Evolutionary conservation across 306 rosid species (phyloP), one percentile per base, ranked within the genome.

Genomic region (Pyrus pyrifolia): DNA sequence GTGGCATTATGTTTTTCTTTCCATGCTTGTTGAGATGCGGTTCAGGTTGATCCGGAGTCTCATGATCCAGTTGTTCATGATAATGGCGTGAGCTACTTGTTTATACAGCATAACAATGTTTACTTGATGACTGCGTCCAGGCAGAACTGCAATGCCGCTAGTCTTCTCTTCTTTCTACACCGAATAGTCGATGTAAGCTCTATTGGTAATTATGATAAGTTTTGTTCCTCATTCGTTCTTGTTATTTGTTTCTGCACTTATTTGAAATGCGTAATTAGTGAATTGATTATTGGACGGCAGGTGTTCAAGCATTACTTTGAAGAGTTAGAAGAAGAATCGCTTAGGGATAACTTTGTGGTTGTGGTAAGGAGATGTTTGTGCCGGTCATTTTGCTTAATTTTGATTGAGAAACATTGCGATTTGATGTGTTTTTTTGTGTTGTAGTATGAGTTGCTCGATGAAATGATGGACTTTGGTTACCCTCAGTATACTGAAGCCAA

Each of bases 101-200:
- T 91, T 81, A 83, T 96, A 78, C 99, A 96, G 86, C 99, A 96
- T 78, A 96, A 91, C 78, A 95, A 96, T 81, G 91, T 96, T 65
- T 96, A 84, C 89, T 86, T 96, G 77, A 91, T 96, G 97, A 69
- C 81, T 12, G 99, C 99, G 17, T 87, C 99, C 23, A 81, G 99
- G 82, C 98, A 96, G 86, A 96, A 96, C 70, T 92, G 99, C 86
- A 96, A 96, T 87, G 99, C 97, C 3, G 98, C 98, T n/a, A 92
- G 99, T 79, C 86, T 96, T 83, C 80, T 92, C 78, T 96, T 88
- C 82, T 96, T 96, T 83, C 87, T 96, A 52, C 99, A 96, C 84
- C 93, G 99, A 21, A 53, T 86, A 25, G 93, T 96, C 74, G 99
- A 92, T 87, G 98, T 96, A 80, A 91, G 98, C 19, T 12, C 71